Conservation (phyloP, 495 filamentous ascomycete genomes). For the Chaetomium fimeti region DNA sequence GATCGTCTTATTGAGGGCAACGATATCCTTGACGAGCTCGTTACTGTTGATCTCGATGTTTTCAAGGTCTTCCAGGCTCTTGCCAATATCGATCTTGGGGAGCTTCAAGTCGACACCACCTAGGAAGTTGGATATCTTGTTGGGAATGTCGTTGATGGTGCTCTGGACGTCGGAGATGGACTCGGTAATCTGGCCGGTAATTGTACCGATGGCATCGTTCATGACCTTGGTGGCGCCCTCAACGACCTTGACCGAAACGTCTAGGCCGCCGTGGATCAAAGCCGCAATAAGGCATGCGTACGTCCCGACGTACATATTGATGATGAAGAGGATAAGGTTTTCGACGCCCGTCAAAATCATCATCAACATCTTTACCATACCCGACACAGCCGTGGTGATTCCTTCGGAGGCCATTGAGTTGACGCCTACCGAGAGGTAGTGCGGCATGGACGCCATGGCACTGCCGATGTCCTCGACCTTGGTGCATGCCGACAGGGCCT, state of each 20-base stretch:
- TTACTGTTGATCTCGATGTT: slow-evolving; percentile 64
- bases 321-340: slow-evolving; percentile 81
- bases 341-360: slow-evolving; percentile 80
- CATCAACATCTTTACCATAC: slow-evolving; percentile 69
- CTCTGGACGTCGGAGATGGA: slow-evolving; percentile 57
- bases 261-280: slow-evolving; percentile 72
- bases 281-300: slow-evolving; percentile 85
- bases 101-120: slow-evolving; percentile 35
- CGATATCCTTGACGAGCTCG: slow-evolving; percentile 60
- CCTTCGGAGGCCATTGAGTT: slow-evolving; percentile 78
- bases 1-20: slow-evolving; percentile 69
- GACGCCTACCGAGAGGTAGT: slow-evolving; percentile 84
- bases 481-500: slow-evolving; percentile 85
- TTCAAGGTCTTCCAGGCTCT: slow-evolving; percentile 61
- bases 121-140: slow-evolving; percentile 40
- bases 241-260: slow-evolving; percentile 64
- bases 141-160: slow-evolving; percentile 59
- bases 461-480: slow-evolving; percentile 93
- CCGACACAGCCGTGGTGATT: slow-evolving; percentile 74
- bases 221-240: slow-evolving; percentile 69
- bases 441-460: slow-evolving; percentile 94
- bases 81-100: slow-evolving; percentile 57
- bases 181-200: slow-evolving; percentile 61
- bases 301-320: slow-evolving; percentile 83
- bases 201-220: slow-evolving; percentile 65